Base-by-base conservation (phyloP, 148 eudicot species). In the Rhododendron kiyosumense region DNA sequence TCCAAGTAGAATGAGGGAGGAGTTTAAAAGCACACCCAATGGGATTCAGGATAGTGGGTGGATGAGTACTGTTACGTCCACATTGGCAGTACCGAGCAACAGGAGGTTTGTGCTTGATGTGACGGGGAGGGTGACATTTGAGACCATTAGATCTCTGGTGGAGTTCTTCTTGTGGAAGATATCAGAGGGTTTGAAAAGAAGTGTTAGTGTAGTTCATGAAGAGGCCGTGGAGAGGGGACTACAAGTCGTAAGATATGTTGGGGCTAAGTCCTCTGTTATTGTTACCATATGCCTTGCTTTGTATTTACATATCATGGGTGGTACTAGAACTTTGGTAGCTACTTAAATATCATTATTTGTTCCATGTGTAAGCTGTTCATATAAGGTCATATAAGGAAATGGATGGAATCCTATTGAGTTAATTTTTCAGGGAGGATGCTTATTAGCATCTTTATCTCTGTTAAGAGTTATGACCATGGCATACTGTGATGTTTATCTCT, bases 81-180 rank as follows among this genome's bases (percentile, higher is more conserved):
- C 97, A 30, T 83, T 96, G 87, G 90, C 97, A 13, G 94, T 92
- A 2, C 98, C 98, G 18, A 91, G 90, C 81, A 96, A 96, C 86
- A 87, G 93, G 79, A 92, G 87, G 80, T 91, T 96, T 86, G 93
- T 96, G 87, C 86, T 93, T 80, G 92, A 94, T 88, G 92, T 94
- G 87, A 93, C 98, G 52, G 97, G 97, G 43, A 93, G 96, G 85
- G 96, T 96, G 74, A 94, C 98, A 63, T 90, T 91, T 86, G 96
- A 92, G 87, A 96, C 95, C 2, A 84, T 94, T 61, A 92, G 93
- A 87, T 96, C 95, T 15, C 78, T 92, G 3, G 88, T 91, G 57
- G 93, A 90, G 85, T 92, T 92, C 83, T 81, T 93, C 81, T 71
- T 88, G 67, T 83, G 86, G 94, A 92, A 91, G 86, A 22, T 92